Evolutionary conservation across 2,329 filamentous ascomycete species (phyloP).

Genomic region (Plenodomus tracheiphilus): DNA sequence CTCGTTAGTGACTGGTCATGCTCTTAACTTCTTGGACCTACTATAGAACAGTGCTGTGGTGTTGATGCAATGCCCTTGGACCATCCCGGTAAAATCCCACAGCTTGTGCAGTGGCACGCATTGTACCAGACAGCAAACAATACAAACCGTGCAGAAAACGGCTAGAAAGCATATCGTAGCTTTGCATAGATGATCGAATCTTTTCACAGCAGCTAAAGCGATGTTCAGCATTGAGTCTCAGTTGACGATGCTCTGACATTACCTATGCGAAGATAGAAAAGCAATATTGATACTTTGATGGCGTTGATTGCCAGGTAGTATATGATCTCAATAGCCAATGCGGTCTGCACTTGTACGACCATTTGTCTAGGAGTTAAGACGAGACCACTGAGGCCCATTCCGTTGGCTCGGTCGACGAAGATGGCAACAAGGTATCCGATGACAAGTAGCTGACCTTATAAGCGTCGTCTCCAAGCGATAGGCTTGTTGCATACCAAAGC

Average conservation of each 20-base stretch:
- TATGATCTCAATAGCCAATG: conserved; percentile 36
- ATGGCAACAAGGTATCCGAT: conserved; percentile 31
- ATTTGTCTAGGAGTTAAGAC: conserved; percentile 21
- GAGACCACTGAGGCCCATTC: conserved; percentile 29
- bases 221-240: neutral
- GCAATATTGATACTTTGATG: conserved; percentile 42
- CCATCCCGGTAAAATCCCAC: conserved; percentile 36
- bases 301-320: conserved; percentile 33
- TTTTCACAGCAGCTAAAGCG: conserved; percentile 24
- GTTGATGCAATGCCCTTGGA: conserved; percentile 38
- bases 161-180: conserved; percentile 31
- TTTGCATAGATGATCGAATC: conserved; percentile 25
- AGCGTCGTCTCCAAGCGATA: neutral
- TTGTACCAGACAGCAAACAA: conserved; percentile 32
- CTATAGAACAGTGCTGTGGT: conserved; percentile 40
- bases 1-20: neutral
- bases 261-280: conserved; percentile 43
- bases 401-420: conserved; percentile 22
- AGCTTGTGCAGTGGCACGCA: conserved; percentile 38
- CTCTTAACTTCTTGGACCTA: conserved; percentile 4
- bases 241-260: neutral
- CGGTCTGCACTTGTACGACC: conserved; percentile 22
- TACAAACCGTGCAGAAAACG: conserved; percentile 27
- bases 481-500: conserved; percentile 24
- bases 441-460: neutral